Base-by-base conservation (phyloP, 2,329 filamentous ascomycete genomes). In the Herpotrichia juniperi region DNA sequence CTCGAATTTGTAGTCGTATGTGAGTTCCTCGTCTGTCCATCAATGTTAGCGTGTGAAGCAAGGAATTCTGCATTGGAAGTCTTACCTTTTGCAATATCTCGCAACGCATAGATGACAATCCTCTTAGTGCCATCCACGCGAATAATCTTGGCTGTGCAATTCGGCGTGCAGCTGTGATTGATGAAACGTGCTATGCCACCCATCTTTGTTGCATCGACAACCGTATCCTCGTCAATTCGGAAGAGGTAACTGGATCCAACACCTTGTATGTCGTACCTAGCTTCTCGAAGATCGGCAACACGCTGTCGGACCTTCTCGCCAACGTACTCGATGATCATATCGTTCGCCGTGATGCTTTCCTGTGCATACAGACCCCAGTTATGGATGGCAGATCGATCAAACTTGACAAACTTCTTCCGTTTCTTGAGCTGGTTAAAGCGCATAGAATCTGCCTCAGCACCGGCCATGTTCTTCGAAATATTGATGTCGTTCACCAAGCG, bases 301-400 rank as follows among this genome's bases (percentile, higher is more conserved):
- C 96, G 91, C 75, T 99, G 94, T 51, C 94, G 87, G 31, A 99
- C 92, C 74, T 96, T 94, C 77, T 99, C 94, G 54, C 94, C 94
- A 10, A 99, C 94, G 71, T 99, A 99, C 77, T 99, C 94, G 69
- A 99, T 99, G 72, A 99, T 99, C 92, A 99, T 97, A 76, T 99
- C 94, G 73, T 96, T 96, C 72, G 93, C 92, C 54, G 89, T 85
- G 58, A 99, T 99, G 69, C 96, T 94, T 76, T 99, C 94, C 81
- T 97, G 93, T 3, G 94, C 93, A 70, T 99, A 99, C 24, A 99
- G 79, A 24, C 94, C 94, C 94, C 94, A 99, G 67, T 97, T 97
- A 77, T 99, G 94, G 65, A 99, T 99, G 40, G 94, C 94, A 46
- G 94, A 99, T 39, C 94, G 86, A 51, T 93, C 94, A 76, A 99